Base-by-base conservation (phyloP, 148 eudicot genomes). In the Rhododendron ovatum region DNA sequence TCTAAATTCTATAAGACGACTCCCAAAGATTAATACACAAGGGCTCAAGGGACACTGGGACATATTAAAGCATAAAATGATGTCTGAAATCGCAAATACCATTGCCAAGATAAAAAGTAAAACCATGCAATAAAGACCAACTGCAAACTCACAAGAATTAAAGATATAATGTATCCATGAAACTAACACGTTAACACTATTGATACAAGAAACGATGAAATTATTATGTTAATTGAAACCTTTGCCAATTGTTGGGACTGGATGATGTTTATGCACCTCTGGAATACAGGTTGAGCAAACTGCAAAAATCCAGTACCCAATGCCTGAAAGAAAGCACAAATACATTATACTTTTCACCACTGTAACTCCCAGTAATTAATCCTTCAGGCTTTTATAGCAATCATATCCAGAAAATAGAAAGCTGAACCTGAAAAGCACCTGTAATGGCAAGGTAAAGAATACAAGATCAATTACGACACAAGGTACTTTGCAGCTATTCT, bases 231-330 rank as follows among this genome's bases (percentile, higher is more conserved):
- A 2, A 80, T 1, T 22, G 37, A 80, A 84, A 96, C 99, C 99
- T 96, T 96, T 35, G 98, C 95, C 91, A 93, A 76, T 84, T 90
- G 98, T 86, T 96, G 99, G 57, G 94, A 91, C 92, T 96, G 99
- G 90, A 96, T 92, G 88, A 94, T 93, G 86, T 89, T 90, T 88
- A 93, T 93, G 93, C 99, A 96, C 93, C 99, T 95, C 95, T 93
- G 96, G 84, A 94, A 96, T 47, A 96, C 98, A 43, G 99, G 99
- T 82, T 92, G 96, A 51, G 99, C 96, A 91, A 96, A 96, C 81
- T 92, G 98, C 73, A 95, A 90, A 84, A 96, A 96, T 81, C 98
- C 99, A 10, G 94, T 88, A 67, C 99, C 98, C 91, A 96, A 84
- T 75, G 98, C 99, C 99, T 96, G 96, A 87, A 92, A 89, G 80